Conservation (phyloP, 2,329 filamentous ascomycete genomes). For the Tolypocladium pustulatum region DNA sequence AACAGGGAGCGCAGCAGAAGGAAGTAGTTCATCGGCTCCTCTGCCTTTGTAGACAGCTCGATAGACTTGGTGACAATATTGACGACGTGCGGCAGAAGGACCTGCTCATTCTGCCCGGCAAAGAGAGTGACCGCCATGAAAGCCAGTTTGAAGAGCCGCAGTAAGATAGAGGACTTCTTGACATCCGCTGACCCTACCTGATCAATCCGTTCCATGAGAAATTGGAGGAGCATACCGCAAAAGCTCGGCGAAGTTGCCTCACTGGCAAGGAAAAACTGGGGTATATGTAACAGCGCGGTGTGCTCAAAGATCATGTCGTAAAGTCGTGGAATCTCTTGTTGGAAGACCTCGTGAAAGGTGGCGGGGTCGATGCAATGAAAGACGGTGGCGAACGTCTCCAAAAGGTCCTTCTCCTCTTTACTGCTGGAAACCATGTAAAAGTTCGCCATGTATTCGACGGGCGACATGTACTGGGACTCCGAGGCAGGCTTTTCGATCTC, state of each 20-base stretch:
- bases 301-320: conserved; percentile 99
- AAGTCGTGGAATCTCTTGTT: conserved; percentile 90
- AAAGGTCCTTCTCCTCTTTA: conserved; percentile 92
- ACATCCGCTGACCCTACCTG: conserved; percentile 89
- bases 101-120: conserved; percentile 86
- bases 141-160: conserved; percentile 92
- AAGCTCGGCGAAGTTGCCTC: conserved; percentile 97
- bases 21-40: conserved; percentile 99
- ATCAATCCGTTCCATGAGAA: conserved; percentile 92
- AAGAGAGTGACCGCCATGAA: conserved; percentile 99
- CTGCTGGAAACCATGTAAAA: conserved; percentile 90
- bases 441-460: conserved; percentile 86
- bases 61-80: conserved; percentile 98
- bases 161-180: conserved; percentile 82
- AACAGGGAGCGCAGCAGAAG: conserved; percentile 85
- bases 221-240: conserved; percentile 94
- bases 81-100: conserved; percentile 88
- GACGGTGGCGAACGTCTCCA: conserved; percentile 96
- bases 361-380: conserved; percentile 98
- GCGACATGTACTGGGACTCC: conserved; percentile 66
- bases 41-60: conserved; percentile 85
- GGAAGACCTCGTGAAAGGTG: conserved; percentile 97
- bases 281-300: conserved; percentile 83
- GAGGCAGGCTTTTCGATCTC: conserved; percentile 70
- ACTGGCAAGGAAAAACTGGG: conserved; percentile 97